Evolutionary conservation across 164 flowering plant species (phyloP).

Genomic region (Magnolia sinica): DNA sequence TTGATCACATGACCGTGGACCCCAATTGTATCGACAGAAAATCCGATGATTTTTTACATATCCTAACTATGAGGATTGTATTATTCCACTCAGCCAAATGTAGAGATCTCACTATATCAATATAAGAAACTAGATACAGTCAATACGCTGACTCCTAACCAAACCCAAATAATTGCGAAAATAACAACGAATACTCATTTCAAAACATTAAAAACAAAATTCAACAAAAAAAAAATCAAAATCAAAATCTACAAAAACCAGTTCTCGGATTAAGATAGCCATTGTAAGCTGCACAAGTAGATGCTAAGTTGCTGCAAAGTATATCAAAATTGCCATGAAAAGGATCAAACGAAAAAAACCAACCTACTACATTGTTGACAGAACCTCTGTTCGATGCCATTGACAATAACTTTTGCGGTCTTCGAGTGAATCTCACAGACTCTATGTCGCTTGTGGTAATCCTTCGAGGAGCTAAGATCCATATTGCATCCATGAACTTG

Average conservation of each 20-base stretch:
- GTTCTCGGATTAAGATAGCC: not conserved
- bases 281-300: too few relatives aligned
- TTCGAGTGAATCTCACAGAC: conserved; percentile 85
- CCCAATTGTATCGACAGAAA: not conserved
- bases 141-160: too few relatives aligned
- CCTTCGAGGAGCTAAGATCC: conserved; percentile 73
- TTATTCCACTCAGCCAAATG: not conserved
- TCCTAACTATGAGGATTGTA: not conserved
- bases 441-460: conserved; percentile 88
- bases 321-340: not conserved
- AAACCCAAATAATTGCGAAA: too few relatives aligned
- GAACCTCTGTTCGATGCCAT: conserved; percentile 78
- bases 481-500: conserved; percentile 78
- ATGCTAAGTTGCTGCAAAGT: too few relatives aligned
- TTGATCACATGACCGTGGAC: not conserved
- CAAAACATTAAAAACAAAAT: too few relatives aligned
- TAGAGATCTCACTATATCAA: not conserved
- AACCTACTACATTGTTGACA: conserved; percentile 88
- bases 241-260: not conserved
- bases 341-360: not conserved
- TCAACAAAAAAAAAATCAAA: conserved; percentile 24
- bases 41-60: not conserved
- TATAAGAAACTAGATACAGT: not conserved
- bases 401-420: conserved; percentile 69
- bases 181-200: too few relatives aligned